Evolutionary conservation across 2,329 filamentous ascomycete genomes (phyloP), one percentile per base, ranked within the genome.

Genomic region (Aspergillus sp.): DNA sequence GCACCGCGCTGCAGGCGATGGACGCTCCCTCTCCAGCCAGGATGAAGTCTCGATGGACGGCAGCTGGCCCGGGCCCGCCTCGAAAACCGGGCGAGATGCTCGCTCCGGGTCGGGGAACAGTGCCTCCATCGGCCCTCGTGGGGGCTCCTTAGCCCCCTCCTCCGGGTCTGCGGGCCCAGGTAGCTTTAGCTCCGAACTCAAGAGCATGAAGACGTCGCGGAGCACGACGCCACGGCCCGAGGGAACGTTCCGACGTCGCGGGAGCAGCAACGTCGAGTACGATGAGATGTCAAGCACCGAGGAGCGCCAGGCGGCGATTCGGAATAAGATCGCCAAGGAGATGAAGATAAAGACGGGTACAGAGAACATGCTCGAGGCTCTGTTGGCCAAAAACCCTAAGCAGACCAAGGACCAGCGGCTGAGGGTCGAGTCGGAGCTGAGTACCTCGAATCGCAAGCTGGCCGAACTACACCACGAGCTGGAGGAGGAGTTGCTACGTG

Each of bases 291-390:
- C 61, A 56, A 80, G 79, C 9, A 80, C 85, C 13, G 90, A 95
- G 69, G 85, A 90, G 71, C 82, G 85, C 38, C 84, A 96, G 63
- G 82, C 85, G 19, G 79, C 83, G 47, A 81, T 96, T 57, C 86
- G 88, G 65, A 92, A 96, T 63, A 84, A 87, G 65, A 87, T 99
- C 58, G 93, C 91, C 61, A 93, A 95, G 65, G 95, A 99, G 75
- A 86, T 92, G 76, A 97, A 97, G 79, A 97, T 99, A 69, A 96
- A 95, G 73, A 89, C 93, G 64, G 94, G 94, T 17, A 96, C 93
- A 52, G 94, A 99, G 77, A 99, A 99, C 69, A 86, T 99, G 83
- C 79, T 99, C 36, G 94, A 99, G 76, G 94, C 94, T 11, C 76
- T 99, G 59, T 90, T 96, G 70, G 83, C 86, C 42, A 99, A 99